These are phyloP conservation scores for Cordyceps fumosorosea DNA, from an alignment of 2,329 filamentous ascomycete species.

Conservation along the genomic window DNA sequence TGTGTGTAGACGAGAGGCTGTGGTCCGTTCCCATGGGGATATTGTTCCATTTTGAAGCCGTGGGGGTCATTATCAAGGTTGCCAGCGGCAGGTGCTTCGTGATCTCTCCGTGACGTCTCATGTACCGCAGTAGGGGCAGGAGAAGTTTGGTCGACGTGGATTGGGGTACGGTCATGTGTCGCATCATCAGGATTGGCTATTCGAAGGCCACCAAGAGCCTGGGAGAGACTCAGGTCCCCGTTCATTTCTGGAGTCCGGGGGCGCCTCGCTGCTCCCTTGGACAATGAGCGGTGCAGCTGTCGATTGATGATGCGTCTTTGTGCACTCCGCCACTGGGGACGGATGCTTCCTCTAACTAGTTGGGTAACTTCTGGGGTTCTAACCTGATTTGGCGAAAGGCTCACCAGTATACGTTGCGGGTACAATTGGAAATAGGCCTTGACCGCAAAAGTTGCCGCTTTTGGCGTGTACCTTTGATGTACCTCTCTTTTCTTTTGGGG, in stretches of 20 bases:
- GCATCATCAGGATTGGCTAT: constrained; percentile 93
- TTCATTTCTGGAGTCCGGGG: constrained; percentile 57
- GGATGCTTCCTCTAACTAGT: neutral
- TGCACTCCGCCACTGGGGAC: constrained; percentile 8
- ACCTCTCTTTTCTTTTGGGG: too few species aligned
- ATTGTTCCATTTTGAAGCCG: neutral
- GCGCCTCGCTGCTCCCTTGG: constrained; percentile 13
- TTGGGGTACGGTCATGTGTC: constrained; percentile 24
- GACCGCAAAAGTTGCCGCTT: too few species aligned
- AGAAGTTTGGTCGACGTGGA: constrained; percentile 15
- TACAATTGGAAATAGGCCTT: too few species aligned
- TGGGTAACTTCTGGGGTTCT: neutral
- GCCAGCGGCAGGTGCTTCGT: neutral
- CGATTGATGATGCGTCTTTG: constrained; percentile 11
- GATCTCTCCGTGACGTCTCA: neutral
- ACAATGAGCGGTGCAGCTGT: constrained; percentile 14
- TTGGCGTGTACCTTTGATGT: too few species aligned
- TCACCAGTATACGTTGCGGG: too few species aligned
- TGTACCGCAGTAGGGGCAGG: neutral
- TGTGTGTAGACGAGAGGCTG: neutral
- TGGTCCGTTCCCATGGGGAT: neutral
- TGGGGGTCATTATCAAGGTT: neutral
- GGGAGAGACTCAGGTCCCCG: constrained; percentile 85
- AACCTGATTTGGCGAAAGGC: neutral
- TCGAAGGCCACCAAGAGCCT: constrained; percentile 85